Conservation (phyloP, 495 filamentous ascomycete species). For the Thermothielavioides terrestris region DNA sequence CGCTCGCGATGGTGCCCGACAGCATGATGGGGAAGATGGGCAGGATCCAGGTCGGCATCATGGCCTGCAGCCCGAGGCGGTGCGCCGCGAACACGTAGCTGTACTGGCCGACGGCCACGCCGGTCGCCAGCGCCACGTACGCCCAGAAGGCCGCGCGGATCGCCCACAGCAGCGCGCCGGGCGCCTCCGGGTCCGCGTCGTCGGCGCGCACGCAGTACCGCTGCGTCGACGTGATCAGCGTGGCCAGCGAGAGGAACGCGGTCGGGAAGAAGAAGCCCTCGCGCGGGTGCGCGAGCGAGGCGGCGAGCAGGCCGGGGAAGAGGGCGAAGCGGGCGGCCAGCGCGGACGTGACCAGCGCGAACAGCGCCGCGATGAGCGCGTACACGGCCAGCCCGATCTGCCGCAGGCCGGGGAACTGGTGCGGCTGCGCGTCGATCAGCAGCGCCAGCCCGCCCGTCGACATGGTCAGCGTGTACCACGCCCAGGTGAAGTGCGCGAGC, state of each 20-base stretch:
- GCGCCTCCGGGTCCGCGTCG: constrained; percentile 24
- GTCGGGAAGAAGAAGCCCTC: constrained; percentile 63
- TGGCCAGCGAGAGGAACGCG: constrained; percentile 58
- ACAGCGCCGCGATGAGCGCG: constrained; percentile 55
- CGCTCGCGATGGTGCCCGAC: constrained; percentile 43
- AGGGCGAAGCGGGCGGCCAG: constrained; percentile 51
- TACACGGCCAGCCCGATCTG: constrained; percentile 56
- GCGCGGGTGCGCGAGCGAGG: constrained; percentile 51
- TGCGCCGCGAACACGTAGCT: constrained; percentile 39
- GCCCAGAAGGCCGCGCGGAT: constrained; percentile 46
- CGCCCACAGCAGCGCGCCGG: constrained; percentile 24
- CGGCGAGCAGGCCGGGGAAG: constrained; percentile 40
- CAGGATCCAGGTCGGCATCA: constrained; percentile 52
- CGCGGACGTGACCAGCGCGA: constrained; percentile 42
- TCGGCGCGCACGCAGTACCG: constrained; percentile 43
- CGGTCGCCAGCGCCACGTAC: constrained; percentile 38
- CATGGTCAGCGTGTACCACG: constrained; percentile 65
- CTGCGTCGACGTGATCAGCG: constrained; percentile 52
- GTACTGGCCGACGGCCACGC: constrained; percentile 45
- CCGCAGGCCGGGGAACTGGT: constrained; percentile 48
- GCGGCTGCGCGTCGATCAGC: constrained; percentile 49
- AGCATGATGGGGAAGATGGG: constrained; percentile 52
- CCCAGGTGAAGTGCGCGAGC: constrained; percentile 63
- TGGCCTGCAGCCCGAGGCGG: constrained; percentile 29
- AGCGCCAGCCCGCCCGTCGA: constrained; percentile 59